Base-by-base conservation (phyloP, 176 grass and related monocot genomes). In the Aechmea fasciata region DNA sequence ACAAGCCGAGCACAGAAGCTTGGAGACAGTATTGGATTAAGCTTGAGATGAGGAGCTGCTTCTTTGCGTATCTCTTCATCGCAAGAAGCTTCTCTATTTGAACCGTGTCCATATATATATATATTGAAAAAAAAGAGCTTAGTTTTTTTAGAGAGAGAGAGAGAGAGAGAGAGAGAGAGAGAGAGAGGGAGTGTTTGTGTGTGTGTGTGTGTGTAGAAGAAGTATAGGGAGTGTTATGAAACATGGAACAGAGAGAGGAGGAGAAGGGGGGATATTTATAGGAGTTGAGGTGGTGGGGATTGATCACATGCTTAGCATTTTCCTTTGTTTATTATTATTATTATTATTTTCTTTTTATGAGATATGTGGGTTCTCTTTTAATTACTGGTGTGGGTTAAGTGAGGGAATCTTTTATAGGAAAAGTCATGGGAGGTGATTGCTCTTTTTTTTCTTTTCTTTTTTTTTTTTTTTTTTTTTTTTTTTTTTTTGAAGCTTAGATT, bases 1-100 rank as follows among this genome's bases (percentile, higher is more conserved):
- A 13, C 3, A 88, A 3, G 52, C 61, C 51, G 57, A 77, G 13
- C 74, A 82, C 41, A n/a, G 75, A 25, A 52, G 51, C 84, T 74
- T 57, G 79, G n/a, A 57, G 26, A 55, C 17, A 61, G 55, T 61
- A 61, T 15, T 61, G 17, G 17, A 61, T 10, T 6, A 61, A 7
- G 55, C n/a, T 61, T 61, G 55, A 61, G 17, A 61, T 41, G 33
- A 53, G 41, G 26, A 63, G 62, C 9, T 49, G 55, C 15, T 10
- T 48, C 71, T 47, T 73, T 57, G n/a, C 48, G 19, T 73, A 49
- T 47, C 10, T 50, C 55, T 63, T 53, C 71, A 63, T 73, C 11
- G 69, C 69, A 18, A 41, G 52, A 18, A 59, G 69, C 13, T 71
- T 71, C 69, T 71, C 69, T 26, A 12, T 18, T 26, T 63, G 17